Conservation (phyloP, 2,329 filamentous ascomycete genomes). For the Lithohypha guttulata region DNA sequence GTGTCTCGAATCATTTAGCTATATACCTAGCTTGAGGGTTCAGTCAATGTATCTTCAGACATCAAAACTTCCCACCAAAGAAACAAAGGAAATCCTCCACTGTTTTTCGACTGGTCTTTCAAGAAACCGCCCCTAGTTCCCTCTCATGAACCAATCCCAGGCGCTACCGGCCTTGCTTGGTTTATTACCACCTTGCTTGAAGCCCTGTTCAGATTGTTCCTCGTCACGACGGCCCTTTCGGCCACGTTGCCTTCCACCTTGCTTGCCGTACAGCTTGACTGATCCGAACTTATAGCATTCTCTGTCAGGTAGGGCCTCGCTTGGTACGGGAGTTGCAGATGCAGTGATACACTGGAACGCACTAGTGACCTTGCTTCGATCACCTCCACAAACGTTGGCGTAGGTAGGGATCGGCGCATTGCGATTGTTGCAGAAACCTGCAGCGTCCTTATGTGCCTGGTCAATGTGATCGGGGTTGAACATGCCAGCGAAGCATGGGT, state of each 20-base stretch:
- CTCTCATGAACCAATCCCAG: background rate
- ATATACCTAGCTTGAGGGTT: too few relatives aligned
- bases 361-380: background rate
- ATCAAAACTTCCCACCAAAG: too few relatives aligned
- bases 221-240: background rate
- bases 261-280: background rate
- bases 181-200: too few relatives aligned
- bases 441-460: background rate
- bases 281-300: constrained; percentile 3
- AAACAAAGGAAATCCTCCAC: too few relatives aligned
- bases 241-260: background rate
- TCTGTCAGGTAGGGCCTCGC: background rate
- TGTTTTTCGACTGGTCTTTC: too few relatives aligned
- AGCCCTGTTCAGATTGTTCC: background rate
- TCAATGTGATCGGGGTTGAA: constrained; percentile 2
- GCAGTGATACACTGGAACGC: constrained; percentile 8
- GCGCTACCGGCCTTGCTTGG: background rate
- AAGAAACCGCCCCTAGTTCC: too few relatives aligned
- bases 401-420: background rate
- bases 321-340: constrained; percentile 1
- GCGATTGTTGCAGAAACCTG: constrained; percentile 1
- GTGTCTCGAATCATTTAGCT: too few relatives aligned
- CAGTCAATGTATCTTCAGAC: too few relatives aligned
- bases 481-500: constrained; percentile 4
- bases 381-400: background rate